Conservation (phyloP, 2,329 filamentous ascomycete genomes). For the Aspergillus uvarum region DNA sequence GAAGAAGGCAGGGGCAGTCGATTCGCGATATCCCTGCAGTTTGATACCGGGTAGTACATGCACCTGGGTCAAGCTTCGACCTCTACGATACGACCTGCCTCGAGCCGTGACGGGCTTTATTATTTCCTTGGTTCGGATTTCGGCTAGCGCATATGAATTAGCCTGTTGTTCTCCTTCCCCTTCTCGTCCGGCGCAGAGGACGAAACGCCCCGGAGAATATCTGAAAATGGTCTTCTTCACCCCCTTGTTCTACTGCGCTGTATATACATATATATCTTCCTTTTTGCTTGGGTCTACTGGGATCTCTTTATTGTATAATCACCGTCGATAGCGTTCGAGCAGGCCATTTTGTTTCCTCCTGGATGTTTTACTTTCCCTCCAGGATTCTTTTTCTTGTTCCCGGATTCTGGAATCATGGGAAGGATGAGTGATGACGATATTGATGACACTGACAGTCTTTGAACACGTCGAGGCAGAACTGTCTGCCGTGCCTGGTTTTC, state of each 20-base stretch:
- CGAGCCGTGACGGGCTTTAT: neutral
- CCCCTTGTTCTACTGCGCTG: neutral
- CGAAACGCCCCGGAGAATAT: neutral
- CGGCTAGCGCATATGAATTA: neutral
- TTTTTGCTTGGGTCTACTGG: neutral
- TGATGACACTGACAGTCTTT: neutral
- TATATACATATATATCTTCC: neutral
- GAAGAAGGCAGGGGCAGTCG: conserved; percentile 78
- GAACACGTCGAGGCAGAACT: neutral
- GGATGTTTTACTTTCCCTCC: neutral
- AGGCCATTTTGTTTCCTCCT: neutral
- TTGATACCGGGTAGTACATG: conserved; percentile 51
- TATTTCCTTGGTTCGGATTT: neutral
- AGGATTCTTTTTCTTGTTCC: neutral
- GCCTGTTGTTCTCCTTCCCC: neutral
- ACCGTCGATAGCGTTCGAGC: neutral
- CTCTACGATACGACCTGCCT: neutral
- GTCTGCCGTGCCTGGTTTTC: too few species aligned
- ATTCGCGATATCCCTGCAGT: conserved; percentile 77
- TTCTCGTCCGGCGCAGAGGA: neutral
- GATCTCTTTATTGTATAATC: neutral
- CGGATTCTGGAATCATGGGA: neutral
- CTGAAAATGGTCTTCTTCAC: too few species aligned
- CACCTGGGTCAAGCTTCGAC: neutral
- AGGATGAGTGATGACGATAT: neutral